A percentile compares a stretch with the other conserved stretches of the same genome.
phyloP scores from a whole-genome alignment of 2,329 filamentous ascomycete species.

The Lecanosticta acicola region DNA sequence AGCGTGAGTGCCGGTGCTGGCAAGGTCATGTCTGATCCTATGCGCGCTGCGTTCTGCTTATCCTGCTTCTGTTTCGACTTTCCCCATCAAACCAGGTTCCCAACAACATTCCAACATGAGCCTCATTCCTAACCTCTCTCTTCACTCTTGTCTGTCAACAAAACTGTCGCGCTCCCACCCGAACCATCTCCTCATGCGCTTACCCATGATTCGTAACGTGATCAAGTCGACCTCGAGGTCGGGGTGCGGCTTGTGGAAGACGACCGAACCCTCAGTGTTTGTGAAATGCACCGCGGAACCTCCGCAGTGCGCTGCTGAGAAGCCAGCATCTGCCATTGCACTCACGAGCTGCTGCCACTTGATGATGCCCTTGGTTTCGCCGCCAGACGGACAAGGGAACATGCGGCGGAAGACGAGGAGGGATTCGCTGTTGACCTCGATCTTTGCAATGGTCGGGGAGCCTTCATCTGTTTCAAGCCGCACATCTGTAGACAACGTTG shows the following conservation, averaged over 20 bases:
- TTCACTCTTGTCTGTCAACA: slow-evolving; percentile 13
- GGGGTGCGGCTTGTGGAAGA: slow-evolving; percentile 31
- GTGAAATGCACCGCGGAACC: slow-evolving; percentile 10
- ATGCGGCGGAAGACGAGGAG: slow-evolving; percentile 5
- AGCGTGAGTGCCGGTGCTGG: too few relatives aligned
- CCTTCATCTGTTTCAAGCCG: too few relatives aligned
- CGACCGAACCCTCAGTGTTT: slow-evolving; percentile 6
- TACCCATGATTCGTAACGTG: slow-evolving; percentile 28
- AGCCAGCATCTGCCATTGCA: slow-evolving; percentile 12
- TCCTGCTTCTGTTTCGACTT: too few relatives aligned
- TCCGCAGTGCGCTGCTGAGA: slow-evolving; percentile 5
- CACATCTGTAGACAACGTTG: too few relatives aligned
- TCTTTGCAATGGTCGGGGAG: too few relatives aligned
- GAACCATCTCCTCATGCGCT: slow-evolving; percentile 30
- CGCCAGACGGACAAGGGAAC: slow-evolving; percentile 1
- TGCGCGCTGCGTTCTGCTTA: too few relatives aligned
- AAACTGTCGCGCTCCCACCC: slow-evolving; percentile 23
- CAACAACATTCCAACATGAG: too few relatives aligned
- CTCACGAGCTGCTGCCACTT: slow-evolving; percentile 12
- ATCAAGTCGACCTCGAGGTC: slow-evolving; percentile 24
- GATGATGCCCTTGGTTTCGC: slow-evolving; percentile 4
- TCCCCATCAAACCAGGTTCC: too few relatives aligned
- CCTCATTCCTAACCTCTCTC: too few relatives aligned
- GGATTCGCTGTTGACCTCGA: slow-evolving; percentile 5
- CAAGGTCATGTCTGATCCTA: too few relatives aligned